Percentiles rank a stretch among this genome's conserved stretches.
Conservation (phyloP, 768 basidiomycete genomes). For the Pleurotus salmoneostramineus region DNA sequence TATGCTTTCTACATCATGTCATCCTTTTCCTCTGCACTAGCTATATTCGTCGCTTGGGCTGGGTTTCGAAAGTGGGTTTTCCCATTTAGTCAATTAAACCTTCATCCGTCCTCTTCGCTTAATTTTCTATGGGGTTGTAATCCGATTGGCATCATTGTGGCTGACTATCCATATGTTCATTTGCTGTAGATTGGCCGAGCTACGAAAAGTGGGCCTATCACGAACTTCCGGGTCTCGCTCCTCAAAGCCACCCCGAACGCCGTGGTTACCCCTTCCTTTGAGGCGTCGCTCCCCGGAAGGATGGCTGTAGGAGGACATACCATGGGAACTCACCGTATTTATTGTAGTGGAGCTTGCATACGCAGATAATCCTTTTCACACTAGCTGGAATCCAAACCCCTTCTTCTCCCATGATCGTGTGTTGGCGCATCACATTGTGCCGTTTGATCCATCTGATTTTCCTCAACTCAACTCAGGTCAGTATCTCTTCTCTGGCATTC, state of each 20-base stretch:
- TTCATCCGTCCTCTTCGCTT: background rate
- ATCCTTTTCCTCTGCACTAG: conserved; percentile 51
- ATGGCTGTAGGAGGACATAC: conserved; percentile 11
- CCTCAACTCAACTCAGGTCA: too few relatives aligned
- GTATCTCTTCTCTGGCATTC: too few relatives aligned
- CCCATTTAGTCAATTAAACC: background rate
- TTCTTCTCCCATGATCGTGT: too few relatives aligned
- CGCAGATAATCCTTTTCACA: too few relatives aligned
- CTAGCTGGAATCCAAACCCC: too few relatives aligned
- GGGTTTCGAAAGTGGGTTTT: conserved; percentile 58
- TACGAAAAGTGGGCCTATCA: conserved; percentile 44
- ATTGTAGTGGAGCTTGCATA: background rate
- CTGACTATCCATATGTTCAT: too few relatives aligned
- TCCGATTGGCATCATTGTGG: background rate
- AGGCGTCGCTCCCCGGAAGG: conserved; percentile 35
- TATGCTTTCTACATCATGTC: conserved; percentile 75
- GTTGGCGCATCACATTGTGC: too few relatives aligned
- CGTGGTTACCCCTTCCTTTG: conserved; percentile 47
- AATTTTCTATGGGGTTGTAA: conserved; percentile 6
- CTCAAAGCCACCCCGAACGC: conserved; percentile 16
- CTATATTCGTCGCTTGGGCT: conserved; percentile 55
- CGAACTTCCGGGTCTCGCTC: conserved; percentile 24
- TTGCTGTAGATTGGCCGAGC: conserved; percentile 33
- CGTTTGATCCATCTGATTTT: too few relatives aligned
- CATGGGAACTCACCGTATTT: background rate